phyloP scores from a whole-genome alignment of 257 asterid species.

The Nicotiana undulata region DNA sequence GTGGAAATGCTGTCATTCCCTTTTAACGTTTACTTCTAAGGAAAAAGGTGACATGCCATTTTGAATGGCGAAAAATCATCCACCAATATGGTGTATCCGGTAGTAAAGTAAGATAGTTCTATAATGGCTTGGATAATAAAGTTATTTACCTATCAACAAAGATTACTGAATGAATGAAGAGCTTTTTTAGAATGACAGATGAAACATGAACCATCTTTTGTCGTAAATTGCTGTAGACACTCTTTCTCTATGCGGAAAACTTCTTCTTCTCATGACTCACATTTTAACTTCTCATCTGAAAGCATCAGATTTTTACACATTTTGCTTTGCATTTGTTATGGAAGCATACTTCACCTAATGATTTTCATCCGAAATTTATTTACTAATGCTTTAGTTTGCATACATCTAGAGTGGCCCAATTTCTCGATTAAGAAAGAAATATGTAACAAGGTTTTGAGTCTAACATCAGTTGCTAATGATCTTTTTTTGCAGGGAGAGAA shows the following conservation, averaged over 20 bases:
- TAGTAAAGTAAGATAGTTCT: not conserved
- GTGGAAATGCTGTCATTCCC: not conserved
- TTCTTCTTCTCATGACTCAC: not conserved
- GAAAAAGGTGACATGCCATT: not conserved
- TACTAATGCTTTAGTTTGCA: not conserved
- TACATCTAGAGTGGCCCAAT: not conserved
- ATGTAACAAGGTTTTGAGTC: not conserved
- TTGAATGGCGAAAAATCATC: not conserved
- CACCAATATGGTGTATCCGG: not conserved
- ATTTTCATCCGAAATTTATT: not conserved
- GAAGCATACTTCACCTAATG: not conserved
- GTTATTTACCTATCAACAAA: not conserved
- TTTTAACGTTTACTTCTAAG: not conserved
- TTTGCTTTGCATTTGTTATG: not conserved
- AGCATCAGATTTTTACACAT: too few relatives aligned
- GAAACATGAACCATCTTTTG: not conserved
- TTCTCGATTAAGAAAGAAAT: not conserved
- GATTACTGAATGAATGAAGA: not conserved
- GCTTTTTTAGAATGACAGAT: not conserved
- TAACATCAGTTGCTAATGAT: not conserved
- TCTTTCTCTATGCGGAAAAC: not conserved
- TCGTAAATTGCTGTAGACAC: not conserved
- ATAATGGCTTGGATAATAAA: not conserved
- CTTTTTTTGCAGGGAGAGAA: slow-evolving; percentile 57
- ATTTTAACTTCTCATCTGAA: too few relatives aligned